Base-by-base conservation (phyloP, 441 rosid species). In the Pelargonium cotyledonis region DNA sequence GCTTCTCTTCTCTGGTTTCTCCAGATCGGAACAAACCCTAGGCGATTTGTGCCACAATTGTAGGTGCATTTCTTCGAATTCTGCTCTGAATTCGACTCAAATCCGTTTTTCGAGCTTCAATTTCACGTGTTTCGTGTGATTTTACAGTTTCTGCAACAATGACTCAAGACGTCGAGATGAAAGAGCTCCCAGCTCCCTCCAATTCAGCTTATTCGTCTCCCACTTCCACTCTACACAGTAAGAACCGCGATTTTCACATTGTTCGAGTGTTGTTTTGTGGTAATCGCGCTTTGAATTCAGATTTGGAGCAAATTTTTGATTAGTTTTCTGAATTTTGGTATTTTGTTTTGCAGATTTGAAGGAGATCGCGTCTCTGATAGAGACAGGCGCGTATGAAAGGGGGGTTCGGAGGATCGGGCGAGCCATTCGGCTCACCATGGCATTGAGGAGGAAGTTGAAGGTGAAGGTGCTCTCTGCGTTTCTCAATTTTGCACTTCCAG, bases 101-200 rank as follows among this genome's bases (percentile, higher is more conserved):
- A 10, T 31, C 4, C 38, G 38, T 31, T 31, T 31, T 31, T 3
- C 38, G 51, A 46, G 14, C 14, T 46, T 46, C 11, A 8, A 46
- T 8, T 46, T 46, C 14, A 12, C 11, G 14, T 46, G 11, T 46
- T 12, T 10, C 4, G 51, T 46, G 51, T 11, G 51, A 46, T 46
- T 46, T 68, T 55, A 15, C 61, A n/a, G 19, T 55, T 55, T 55
- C 19, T 15, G 61, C 72, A 53, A 11, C 51, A 46, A 82, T 82
- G 82, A 82, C 86, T 72, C 86, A 82, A 78, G 89, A 85, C 63
- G 82, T 84, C 38, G 87, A 85, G 73, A 83, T 83, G 87, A 84
- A 82, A 73, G 89, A 85, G 78, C 76, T 68, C 14, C 75, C 72
- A 41, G 78, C 80, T 67, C 79, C 85, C 38, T 78, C 81, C 78